A percentile compares a stretch with the other conserved stretches of the same genome.
Evolutionary conservation across 495 filamentous ascomycete species (phyloP).

Genomic region (Mycothermus thermophilus): DNA sequence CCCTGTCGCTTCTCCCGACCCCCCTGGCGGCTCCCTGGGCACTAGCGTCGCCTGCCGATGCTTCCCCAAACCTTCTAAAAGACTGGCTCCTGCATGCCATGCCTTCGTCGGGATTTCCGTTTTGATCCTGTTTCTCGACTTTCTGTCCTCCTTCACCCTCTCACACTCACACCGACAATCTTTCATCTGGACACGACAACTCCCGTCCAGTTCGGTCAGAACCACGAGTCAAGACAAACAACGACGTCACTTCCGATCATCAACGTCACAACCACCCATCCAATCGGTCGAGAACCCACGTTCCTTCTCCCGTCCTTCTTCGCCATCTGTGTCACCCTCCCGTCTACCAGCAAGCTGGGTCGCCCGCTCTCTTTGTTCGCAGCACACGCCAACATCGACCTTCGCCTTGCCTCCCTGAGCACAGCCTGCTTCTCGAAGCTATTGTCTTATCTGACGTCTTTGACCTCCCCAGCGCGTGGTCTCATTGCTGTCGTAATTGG

Average conservation of each 20-base stretch:
- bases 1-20: neutral
- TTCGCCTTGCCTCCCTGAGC: conserved; percentile 5
- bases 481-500: neutral
- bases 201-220: no score
- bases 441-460: conserved; percentile 2
- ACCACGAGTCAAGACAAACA: no score
- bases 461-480: neutral
- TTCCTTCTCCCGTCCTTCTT: conserved; percentile 1
- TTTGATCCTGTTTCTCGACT: conserved; percentile 12
- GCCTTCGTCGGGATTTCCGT: conserved; percentile 17
- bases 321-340: no score
- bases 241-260: no score
- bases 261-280: conserved; percentile 1
- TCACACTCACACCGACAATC: no score
- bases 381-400: neutral
- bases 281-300: neutral
- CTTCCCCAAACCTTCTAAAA: conserved; percentile 11
- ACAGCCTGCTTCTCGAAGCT: neutral
- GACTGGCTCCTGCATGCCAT: conserved; percentile 7
- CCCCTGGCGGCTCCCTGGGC: neutral
- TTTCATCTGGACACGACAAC: no score
- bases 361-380: neutral
- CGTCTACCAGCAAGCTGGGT: conserved; percentile 2
- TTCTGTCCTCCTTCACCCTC: conserved; percentile 4
- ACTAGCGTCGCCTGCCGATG: conserved; percentile 1